phyloP scores from a whole-genome alignment of 2,329 filamentous ascomycete species.

The Fusarium cicatricum region DNA sequence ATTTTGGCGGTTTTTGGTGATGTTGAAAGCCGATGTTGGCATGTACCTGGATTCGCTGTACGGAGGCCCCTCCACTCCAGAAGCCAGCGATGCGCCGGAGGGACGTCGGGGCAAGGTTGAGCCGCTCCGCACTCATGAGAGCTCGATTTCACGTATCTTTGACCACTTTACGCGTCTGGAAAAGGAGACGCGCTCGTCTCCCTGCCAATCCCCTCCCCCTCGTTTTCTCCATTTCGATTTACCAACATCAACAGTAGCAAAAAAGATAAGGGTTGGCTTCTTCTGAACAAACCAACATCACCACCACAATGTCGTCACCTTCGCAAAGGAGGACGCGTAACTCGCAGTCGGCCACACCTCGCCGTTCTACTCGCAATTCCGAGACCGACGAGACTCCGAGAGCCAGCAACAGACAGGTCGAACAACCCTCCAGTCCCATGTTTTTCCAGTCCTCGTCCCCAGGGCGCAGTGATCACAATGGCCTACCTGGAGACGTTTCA shows the following conservation, averaged over 20 bases:
- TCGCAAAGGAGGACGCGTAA: constrained; percentile 58
- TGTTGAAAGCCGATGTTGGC: constrained; percentile 20
- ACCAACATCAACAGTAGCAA: constrained; percentile 34
- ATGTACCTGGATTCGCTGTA: constrained; percentile 30
- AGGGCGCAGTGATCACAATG: constrained; percentile 39
- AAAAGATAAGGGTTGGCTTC: constrained; percentile 15
- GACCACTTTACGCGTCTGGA: constrained; percentile 54
- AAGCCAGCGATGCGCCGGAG: constrained; percentile 39
- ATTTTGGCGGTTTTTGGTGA: constrained; percentile 54
- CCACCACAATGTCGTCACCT: constrained; percentile 52
- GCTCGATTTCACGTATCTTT: constrained; percentile 26
- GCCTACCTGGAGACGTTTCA: constrained; percentile 52
- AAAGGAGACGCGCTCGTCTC: constrained; percentile 38
- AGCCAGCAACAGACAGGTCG: constrained; percentile 52
- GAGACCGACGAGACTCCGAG: constrained; percentile 54
- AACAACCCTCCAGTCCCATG: constrained; percentile 79
- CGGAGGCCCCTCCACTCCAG: constrained; percentile 46
- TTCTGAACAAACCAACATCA: constrained; percentile 12
- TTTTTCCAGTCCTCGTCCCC: constrained; percentile 69
- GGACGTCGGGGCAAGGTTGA: constrained; percentile 44
- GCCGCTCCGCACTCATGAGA: constrained; percentile 38
- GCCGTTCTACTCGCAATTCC: constrained; percentile 52
- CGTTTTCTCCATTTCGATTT: constrained; percentile 34
- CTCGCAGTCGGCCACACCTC: constrained; percentile 60
- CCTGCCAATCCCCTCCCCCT: constrained; percentile 41